Evolutionary conservation across 768 basidiomycete species (phyloP), one percentile per base, ranked within the genome.

Genomic region (Rhizopogon sp.): DNA sequence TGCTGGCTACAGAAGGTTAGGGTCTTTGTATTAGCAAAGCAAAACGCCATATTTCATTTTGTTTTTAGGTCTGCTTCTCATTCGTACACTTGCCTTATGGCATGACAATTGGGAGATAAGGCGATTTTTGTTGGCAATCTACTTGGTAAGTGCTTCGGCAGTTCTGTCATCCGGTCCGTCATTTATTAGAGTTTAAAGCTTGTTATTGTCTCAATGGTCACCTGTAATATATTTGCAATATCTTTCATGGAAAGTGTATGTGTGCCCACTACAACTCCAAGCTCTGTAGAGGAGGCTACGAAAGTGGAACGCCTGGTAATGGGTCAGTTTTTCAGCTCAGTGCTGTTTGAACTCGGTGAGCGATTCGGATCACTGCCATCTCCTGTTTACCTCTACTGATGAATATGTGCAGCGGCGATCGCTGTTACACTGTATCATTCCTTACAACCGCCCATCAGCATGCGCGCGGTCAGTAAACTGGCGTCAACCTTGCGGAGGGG

Each of bases 21-120:
- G 7, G 16, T 44, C 6, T 9, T 22, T 7, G 20, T 31, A 25
- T 14, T 31, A 4, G 4, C 25, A 10, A 8, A 11, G 7, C 17
- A 25, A 6, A 20, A 20, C 25, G 16, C 3, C 25, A 14, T 20
- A 10, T 11, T 39, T 16, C 10, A 16, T 47, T 16, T 31, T 2
- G n/a, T n/a, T 17, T 46, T 28, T 4, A 56, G 55, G 55, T 11
- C 52, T 57, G 10, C 52, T 57, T 40, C 40, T 57, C 14, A 53
- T 57, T 31, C 56, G 56, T 31, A 52, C 50, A 13, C 51, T 52
- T 33, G 56, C 56, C 2, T 46, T 57, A 25, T 25, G 25, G 25
- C 25, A 9, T 53, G 51, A 33, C 13, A 44, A 41, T 31, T 25
- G 9, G 22, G 33, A 42, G 13, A 54, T 39, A n/a, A 33, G 40